These are phyloP conservation scores for Fistulifera solaris DNA, from an alignment of 108 stramenopile genomes.

Conservation along the genomic window DNA sequence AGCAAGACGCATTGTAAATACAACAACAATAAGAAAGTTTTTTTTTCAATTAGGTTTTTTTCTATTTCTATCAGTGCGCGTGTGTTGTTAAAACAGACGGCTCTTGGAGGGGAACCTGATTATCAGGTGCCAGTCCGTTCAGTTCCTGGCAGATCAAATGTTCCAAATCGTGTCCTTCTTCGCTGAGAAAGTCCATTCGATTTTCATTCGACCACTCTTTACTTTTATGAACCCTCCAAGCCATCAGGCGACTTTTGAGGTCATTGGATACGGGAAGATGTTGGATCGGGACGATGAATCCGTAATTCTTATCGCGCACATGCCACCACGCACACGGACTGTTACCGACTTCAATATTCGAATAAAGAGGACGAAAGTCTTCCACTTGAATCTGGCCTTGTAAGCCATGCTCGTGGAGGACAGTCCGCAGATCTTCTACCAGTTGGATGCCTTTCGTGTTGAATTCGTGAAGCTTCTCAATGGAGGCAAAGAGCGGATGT, in stretches of 20 bases:
- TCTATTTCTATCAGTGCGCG: no score
- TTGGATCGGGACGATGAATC: constrained; percentile 7
- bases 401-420: not conserved
- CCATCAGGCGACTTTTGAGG: constrained; percentile 1
- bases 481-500: not conserved
- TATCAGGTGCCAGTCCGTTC: no score
- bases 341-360: not conserved
- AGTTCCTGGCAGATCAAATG: no score
- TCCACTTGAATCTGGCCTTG: not conserved
- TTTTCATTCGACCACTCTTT: not conserved
- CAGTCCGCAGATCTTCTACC: not conserved
- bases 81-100: no score
- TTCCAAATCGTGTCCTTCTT: no score
- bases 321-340: constrained; percentile 5
- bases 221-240: not conserved
- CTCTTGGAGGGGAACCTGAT: no score
- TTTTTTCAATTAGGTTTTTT: no score
- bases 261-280: constrained; percentile 5
- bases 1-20: no score
- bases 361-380: constrained; percentile 6
- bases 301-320: constrained; percentile 4
- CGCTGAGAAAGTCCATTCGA: no score
- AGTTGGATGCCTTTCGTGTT: constrained; percentile 1
- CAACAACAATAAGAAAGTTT: no score
- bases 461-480: constrained; percentile 1